Conservation (phyloP, 805 yeast genomes). For the Naumovozyma dairenensis region DNA sequence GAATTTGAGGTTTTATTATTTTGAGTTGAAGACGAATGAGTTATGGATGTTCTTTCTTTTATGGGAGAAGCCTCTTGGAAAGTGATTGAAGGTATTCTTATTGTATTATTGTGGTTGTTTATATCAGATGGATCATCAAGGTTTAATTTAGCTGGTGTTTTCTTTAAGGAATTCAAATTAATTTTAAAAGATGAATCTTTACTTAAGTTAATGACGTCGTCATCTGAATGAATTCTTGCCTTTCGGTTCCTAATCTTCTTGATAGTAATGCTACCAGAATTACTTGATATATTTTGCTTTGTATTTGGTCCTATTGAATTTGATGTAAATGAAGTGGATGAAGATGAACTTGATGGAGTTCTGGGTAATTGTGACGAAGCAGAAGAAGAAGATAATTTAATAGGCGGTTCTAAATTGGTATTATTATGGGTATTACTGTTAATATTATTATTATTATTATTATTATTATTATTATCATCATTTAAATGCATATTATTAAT, state of each 20-base stretch:
- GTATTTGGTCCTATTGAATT: neutral
- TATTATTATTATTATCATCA: neutral
- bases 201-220: constrained; percentile 18
- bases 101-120: neutral
- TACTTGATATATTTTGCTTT: constrained; percentile 1
- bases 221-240: constrained; percentile 24
- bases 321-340: neutral
- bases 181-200: constrained; percentile 1
- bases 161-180: neutral
- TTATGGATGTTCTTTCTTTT: neutral
- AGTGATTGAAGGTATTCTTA: constrained; percentile 4
- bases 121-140: neutral
- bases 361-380: neutral
- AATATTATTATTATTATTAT: neutral
- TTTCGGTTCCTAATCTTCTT: constrained; percentile 20
- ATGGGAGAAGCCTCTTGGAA: constrained; percentile 3
- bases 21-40: too few relatives aligned
- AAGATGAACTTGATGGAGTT: neutral
- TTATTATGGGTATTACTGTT: neutral
- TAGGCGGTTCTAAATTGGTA: neutral
- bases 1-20: too few relatives aligned
- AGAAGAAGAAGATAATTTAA: neutral
- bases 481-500: neutral
- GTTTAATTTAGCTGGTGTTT: too few relatives aligned
- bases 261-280: neutral